These are phyloP conservation scores for Dentipellis sp. DNA, from an alignment of 768 basidiomycete species.

Conservation along the genomic window DNA sequence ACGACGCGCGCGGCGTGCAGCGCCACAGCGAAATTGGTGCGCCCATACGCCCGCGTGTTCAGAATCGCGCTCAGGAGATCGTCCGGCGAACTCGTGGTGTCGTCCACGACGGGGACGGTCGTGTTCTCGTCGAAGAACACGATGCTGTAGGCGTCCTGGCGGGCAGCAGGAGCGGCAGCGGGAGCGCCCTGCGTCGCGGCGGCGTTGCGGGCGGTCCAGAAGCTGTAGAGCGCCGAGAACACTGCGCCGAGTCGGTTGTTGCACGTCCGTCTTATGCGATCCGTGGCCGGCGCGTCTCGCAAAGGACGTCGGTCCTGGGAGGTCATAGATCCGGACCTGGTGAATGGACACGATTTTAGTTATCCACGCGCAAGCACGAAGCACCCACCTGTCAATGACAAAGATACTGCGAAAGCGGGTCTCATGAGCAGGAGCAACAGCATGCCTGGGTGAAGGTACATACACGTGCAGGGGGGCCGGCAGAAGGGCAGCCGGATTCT, in stretches of 20 bases:
- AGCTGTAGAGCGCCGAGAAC: conserved; percentile 42
- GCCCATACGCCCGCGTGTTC: conserved; percentile 18
- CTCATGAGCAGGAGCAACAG: too few species aligned
- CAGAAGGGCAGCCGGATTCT: conserved; percentile 41
- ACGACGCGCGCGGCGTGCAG: conserved; percentile 24
- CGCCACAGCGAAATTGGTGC: conserved; percentile 38
- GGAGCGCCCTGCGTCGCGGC: conserved; percentile 20
- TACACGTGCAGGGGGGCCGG: conserved; percentile 51
- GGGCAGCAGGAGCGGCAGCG: conserved; percentile 11
- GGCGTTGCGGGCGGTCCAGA: conserved; percentile 44
- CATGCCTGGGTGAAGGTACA: conserved; percentile 14
- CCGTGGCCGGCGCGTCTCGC: conserved; percentile 29
- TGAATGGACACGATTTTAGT: background rate
- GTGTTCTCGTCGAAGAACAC: conserved; percentile 31
- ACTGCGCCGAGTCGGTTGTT: conserved; percentile 53
- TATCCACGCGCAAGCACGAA: background rate
- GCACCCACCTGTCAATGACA: conserved; percentile 37
- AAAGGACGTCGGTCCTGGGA: conserved; percentile 34
- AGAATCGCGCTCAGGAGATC: conserved; percentile 33
- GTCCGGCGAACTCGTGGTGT: conserved; percentile 36
- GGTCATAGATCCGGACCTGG: conserved; percentile 45
- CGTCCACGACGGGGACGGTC: conserved; percentile 28
- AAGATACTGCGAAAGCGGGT: conserved; percentile 31
- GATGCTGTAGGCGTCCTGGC: conserved; percentile 49
- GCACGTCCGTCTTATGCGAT: conserved; percentile 25